phyloP scores from a whole-genome alignment of 2,329 filamentous ascomycete genomes.

The Diaporthe vaccinii region DNA sequence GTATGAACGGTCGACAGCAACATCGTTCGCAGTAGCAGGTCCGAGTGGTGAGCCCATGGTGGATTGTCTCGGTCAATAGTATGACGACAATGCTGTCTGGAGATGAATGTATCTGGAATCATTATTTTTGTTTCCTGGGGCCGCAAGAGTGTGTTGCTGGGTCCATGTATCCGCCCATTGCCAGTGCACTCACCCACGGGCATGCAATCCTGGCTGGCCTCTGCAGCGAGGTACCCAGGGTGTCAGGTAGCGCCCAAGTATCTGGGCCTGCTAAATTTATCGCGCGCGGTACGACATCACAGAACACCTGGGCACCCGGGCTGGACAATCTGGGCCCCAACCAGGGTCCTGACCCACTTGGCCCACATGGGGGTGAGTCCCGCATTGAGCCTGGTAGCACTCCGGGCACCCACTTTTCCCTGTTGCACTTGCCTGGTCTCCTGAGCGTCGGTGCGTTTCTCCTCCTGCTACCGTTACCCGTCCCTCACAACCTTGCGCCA shows the following conservation, averaged over 20 bases:
- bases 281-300: slow-evolving; percentile 12
- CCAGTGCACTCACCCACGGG: background rate
- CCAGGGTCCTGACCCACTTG: slow-evolving; percentile 24
- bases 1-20: slow-evolving; percentile 2
- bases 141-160: slow-evolving; percentile 6
- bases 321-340: slow-evolving; percentile 6
- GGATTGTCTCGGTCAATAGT: background rate
- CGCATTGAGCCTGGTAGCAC: slow-evolving; percentile 27
- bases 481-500: slow-evolving; percentile 29
- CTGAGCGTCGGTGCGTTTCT: slow-evolving; percentile 31
- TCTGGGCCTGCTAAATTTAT: slow-evolving; percentile 8
- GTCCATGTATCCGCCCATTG: slow-evolving; percentile 8
- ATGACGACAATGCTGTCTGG: background rate
- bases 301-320: slow-evolving; percentile 19
- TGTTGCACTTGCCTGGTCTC: slow-evolving; percentile 32
- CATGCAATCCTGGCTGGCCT: background rate
- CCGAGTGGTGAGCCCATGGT: background rate
- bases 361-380: slow-evolving; percentile 24
- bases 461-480: slow-evolving; percentile 25
- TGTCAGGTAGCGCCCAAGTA: background rate
- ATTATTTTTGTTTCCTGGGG: slow-evolving; percentile 19
- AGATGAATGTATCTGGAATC: slow-evolving; percentile 29
- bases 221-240: background rate
- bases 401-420: slow-evolving; percentile 10
- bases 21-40: background rate